These are phyloP conservation scores for Polyporus arcularius DNA, from an alignment of 768 basidiomycete genomes.

Conservation along the genomic window DNA sequence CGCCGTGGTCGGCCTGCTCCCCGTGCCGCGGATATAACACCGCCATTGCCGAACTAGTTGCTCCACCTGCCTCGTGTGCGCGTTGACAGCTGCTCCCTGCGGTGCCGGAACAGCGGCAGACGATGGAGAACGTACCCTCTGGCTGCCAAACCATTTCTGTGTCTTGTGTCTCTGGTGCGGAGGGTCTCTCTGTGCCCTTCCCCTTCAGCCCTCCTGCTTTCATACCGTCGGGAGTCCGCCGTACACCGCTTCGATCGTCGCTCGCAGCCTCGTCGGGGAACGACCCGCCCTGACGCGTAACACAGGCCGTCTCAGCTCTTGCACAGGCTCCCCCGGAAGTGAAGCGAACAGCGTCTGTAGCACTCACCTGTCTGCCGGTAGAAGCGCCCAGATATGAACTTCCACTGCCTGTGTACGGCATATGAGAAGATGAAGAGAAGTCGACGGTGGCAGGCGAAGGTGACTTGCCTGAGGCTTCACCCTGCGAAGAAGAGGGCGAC, in stretches of 20 bases:
- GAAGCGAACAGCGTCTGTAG: background rate
- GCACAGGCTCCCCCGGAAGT: background rate
- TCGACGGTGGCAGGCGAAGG: no score
- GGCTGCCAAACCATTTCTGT: background rate
- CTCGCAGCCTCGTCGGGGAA: background rate
- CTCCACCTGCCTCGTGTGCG: conserved; percentile 14
- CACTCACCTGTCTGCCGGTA: background rate
- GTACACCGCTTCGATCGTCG: conserved; percentile 4
- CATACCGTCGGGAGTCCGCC: background rate
- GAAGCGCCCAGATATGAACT: background rate
- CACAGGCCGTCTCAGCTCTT: background rate
- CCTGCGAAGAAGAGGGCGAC: background rate
- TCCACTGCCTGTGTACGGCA: background rate
- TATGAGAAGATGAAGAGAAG: no score
- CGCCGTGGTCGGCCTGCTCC: conserved; percentile 3
- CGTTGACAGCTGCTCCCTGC: background rate
- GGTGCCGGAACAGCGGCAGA: background rate
- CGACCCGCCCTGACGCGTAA: conserved; percentile 5
- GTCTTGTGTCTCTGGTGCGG: background rate
- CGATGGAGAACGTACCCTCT: background rate
- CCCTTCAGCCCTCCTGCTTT: background rate
- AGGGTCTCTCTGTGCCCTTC: background rate
- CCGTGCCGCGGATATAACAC: conserved; percentile 1
- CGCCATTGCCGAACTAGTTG: background rate
- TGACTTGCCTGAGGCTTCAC: background rate